These are phyloP conservation scores for Phytophthora quininea DNA, from an alignment of 352 stramenopile genomes.

Conservation along the genomic window DNA sequence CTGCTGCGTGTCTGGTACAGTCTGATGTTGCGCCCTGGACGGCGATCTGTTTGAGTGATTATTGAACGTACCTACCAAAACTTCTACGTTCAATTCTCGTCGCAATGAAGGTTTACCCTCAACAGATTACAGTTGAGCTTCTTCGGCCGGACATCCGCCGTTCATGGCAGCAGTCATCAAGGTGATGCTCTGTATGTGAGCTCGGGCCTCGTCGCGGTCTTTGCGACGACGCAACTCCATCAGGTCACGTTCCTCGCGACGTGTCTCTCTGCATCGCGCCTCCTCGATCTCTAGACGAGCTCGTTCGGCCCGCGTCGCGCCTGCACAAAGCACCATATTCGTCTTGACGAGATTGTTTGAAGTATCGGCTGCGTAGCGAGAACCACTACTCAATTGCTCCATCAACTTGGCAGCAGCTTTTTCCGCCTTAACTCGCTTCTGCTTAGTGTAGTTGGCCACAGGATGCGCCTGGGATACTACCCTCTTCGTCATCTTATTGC, in stretches of 20 bases:
- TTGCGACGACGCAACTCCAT: background rate
- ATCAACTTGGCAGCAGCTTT: background rate
- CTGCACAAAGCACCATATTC: background rate
- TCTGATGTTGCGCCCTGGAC: too few relatives aligned
- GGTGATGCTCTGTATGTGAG: background rate
- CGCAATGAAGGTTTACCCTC: too few relatives aligned
- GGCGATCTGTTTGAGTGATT: too few relatives aligned
- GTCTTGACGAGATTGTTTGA: background rate
- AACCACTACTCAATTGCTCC: background rate
- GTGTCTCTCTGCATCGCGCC: background rate
- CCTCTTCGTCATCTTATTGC: background rate
- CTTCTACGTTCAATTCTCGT: too few relatives aligned
- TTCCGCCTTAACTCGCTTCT: background rate
- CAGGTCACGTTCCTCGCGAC: background rate
- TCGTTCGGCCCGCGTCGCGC: background rate
- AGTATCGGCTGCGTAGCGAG: background rate
- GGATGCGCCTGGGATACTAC: background rate
- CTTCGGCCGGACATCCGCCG: too few relatives aligned
- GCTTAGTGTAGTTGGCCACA: background rate
- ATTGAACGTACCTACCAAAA: too few relatives aligned
- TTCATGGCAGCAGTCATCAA: background rate
- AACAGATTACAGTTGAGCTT: too few relatives aligned
- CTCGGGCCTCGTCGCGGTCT: background rate
- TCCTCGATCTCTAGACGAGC: background rate
- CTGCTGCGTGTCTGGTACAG: too few relatives aligned